Conservation (phyloP, 169 alveolate genomes). For the Eimeria maxima region DNA sequence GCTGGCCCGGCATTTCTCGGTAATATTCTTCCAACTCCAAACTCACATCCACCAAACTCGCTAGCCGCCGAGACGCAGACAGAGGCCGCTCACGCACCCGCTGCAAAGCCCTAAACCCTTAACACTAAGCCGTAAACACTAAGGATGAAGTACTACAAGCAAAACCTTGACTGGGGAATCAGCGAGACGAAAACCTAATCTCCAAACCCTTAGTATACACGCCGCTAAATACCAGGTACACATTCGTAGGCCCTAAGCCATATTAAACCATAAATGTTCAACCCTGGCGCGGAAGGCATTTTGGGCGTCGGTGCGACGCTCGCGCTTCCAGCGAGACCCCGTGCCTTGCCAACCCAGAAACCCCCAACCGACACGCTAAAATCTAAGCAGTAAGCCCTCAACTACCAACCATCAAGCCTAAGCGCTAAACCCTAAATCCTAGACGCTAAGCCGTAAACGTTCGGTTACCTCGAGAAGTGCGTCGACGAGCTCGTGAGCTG, state of each 20-base stretch:
- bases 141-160: neutral
- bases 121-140: neutral
- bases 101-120: neutral
- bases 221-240: neutral
- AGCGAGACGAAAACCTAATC: neutral
- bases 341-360: neutral
- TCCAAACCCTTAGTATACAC: neutral
- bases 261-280: neutral
- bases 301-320: too few species aligned
- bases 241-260: neutral
- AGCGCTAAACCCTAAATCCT: neutral
- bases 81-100: slow-evolving; percentile 8
- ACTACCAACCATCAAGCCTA: neutral
- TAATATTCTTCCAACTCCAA: neutral
- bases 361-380: slow-evolving; percentile 28
- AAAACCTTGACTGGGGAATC: too few species aligned
- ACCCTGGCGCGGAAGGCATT: neutral
- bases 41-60: neutral
- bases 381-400: neutral
- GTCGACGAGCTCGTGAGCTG: neutral
- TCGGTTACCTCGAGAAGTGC: neutral
- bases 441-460: neutral
- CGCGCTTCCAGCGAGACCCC: too few species aligned
- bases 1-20: slow-evolving; percentile 22
- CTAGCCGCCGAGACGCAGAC: neutral